Base-by-base conservation (phyloP, 2,329 filamentous ascomycete genomes). In the Elsinoe perseae region DNA sequence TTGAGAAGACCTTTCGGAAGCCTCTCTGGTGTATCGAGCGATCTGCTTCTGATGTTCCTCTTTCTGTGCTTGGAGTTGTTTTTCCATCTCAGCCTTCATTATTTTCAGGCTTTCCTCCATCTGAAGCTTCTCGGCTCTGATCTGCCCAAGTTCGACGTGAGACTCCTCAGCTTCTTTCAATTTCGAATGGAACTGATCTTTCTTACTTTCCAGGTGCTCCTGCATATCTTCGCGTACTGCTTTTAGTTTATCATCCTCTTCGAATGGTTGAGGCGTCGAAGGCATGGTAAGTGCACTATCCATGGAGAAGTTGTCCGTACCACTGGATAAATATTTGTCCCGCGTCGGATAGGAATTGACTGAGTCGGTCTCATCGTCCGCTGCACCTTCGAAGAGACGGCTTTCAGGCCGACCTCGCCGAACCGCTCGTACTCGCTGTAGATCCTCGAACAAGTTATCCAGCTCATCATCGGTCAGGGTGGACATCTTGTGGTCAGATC, bases 241-340 rank as follows among this genome's bases (percentile, higher is more conserved):
- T 59, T 82, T 84, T 60, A 95, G 74, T 59, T 80, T 81, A 23
- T 92, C 86, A 48, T 91, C 89, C n/a, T 84, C 81, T 56, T 91
- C 89, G 21, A 80, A 81, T 59, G 86, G 84, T 59, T 83, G 87
- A 2, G 93, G 93, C 0, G 92, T 97, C 0, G 90, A 95, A 1
- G 93, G 93, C 79, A 96, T 90, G 0, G 93, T 98, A 52, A 98
- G 77, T 10, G 85, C 86, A 1, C 93, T 98, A 68, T 98, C 93
- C 14, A 98, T 77, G 1, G 92, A 97, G 65, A 96, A 93, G 68
- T 95, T 96, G 72, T 98, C 93, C 4, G 61, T 68, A 1, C 92
- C 92, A 56, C 87, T 93, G 2, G 91, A 96, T 75, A 95, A 82
- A 70, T 97, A 97, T 67, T 97, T 97, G 64, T 98, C 93, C 53